Base-by-base conservation (phyloP, 495 filamentous ascomycete genomes). In the Podospora didyma region DNA sequence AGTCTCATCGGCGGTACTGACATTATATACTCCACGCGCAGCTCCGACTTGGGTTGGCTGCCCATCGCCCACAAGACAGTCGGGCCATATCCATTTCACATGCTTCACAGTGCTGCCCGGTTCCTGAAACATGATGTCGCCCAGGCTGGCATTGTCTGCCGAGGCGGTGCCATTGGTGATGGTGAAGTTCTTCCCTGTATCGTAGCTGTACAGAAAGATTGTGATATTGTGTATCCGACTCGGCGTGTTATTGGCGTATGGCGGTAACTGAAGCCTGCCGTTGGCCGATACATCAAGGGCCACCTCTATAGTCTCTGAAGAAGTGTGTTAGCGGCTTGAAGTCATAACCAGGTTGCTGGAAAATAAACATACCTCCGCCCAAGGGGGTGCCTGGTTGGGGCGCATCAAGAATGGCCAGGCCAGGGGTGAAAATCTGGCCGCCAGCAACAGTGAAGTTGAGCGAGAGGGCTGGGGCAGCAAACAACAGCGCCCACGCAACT, bases 311-410 rank as follows among this genome's bases (percentile, higher is more conserved):
- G 71, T 76, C 54, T 87, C 82, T 85, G 49, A 11, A 14, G 2
- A 2, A 24, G 26, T 31, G 26, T 39, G 28, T 55, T 23, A 60
- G 59, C 19, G 24, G 39, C 9, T 1, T 37, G 35, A 11, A 17
- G 42, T 34, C 37, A 14, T n/a, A 21, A 10, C 42, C 41, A 14
- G 26, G 46, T 19, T 41, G 42, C 53, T 49, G 31, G 45, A 46
- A 23, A 23, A 23, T 1, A 28, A 41, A 74, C 77, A 59, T 64
- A 82, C 84, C 79, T 69, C 84, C 86, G 46, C 86, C 86, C 37
- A 86, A 65, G 6, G 86, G 84, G 6, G 85, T 87, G 49, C 81
- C 79, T 31, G 86, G 86, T 62, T 89, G 85, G 12, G 85, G 86
- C 46, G 82, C 73, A 68, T 86, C 78, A 19, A 88, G 63, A 53